Evolutionary conservation across 148 eudicot species (phyloP).

Genomic region (Diospyros lotus): DNA sequence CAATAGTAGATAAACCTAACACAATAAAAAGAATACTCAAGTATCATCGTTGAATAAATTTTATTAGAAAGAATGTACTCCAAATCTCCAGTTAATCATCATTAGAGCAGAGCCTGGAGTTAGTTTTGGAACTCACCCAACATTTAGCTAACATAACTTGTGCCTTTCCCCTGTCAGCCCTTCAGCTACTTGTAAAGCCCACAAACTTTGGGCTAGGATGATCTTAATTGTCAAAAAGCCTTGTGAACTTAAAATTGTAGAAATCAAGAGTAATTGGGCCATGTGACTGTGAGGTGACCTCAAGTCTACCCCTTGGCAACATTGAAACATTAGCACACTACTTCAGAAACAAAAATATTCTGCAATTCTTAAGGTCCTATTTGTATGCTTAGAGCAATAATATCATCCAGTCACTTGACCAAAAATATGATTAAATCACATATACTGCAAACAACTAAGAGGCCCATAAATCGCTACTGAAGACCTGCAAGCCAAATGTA

Average conservation of each 20-base stretch:
- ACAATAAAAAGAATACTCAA: no score
- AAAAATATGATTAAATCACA: neutral
- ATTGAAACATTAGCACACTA: neutral
- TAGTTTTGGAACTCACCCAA: no score
- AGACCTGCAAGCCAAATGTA: neutral
- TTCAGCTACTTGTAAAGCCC: neutral
- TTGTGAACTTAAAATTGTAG: neutral
- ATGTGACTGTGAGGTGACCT: neutral
- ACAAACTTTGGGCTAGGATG: neutral
- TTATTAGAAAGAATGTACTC: no score
- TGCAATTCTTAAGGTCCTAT: neutral
- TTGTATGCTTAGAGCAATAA: neutral
- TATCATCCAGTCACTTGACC: neutral
- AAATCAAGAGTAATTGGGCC: neutral
- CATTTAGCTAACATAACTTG: no score
- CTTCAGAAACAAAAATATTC: neutral
- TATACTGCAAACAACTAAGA: neutral
- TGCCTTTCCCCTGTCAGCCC: no score
- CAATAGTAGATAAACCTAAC: no score
- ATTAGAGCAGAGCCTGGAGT: no score
- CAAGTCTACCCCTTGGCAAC: neutral
- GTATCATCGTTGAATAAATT: no score
- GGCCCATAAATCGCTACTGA: neutral
- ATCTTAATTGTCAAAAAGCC: neutral
- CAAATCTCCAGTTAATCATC: no score